A percentile compares a stretch with the other conserved stretches of the same genome.
These are phyloP conservation scores for Claviceps sp. DNA, from an alignment of 2,329 filamentous ascomycete genomes.

Conservation along the genomic window DNA sequence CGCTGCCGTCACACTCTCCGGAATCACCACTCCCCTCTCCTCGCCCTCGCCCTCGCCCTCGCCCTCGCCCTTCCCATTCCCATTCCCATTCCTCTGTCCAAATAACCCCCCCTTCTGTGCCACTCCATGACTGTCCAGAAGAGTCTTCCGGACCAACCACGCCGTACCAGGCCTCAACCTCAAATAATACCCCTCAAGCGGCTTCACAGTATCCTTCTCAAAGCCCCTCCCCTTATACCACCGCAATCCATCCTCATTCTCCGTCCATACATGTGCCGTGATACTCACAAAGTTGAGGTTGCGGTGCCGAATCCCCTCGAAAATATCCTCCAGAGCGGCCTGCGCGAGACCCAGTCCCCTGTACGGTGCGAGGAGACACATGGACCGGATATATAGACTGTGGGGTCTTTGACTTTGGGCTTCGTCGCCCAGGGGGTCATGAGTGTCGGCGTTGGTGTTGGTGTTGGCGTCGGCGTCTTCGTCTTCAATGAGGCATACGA, in stretches of 20 bases:
- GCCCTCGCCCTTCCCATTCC: background rate
- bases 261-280: conserved; percentile 56
- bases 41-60: too few species aligned
- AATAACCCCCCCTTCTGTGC: background rate
- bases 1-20: conserved; percentile 17
- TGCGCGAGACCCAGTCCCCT: conserved; percentile 44
- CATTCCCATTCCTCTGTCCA: background rate
- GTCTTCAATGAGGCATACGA: conserved; percentile 48
- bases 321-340: conserved; percentile 41
- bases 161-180: conserved; percentile 48
- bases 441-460: conserved; percentile 2
- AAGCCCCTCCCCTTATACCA: conserved; percentile 52
- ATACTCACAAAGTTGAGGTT: conserved; percentile 29
- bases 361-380: conserved; percentile 50
- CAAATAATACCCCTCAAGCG: conserved; percentile 47
- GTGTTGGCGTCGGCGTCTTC: background rate
- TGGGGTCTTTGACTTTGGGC: conserved; percentile 19
- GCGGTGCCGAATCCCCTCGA: conserved; percentile 23
- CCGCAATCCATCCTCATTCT: conserved; percentile 46
- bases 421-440: conserved; percentile 2
- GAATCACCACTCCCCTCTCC: conserved; percentile 5
- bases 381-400: conserved; percentile 50
- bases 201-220: conserved; percentile 25
- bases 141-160: conserved; percentile 40
- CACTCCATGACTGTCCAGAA: background rate